These are phyloP conservation scores for Chaetomium strumarium DNA, from an alignment of 2,329 filamentous ascomycete genomes.

Conservation along the genomic window DNA sequence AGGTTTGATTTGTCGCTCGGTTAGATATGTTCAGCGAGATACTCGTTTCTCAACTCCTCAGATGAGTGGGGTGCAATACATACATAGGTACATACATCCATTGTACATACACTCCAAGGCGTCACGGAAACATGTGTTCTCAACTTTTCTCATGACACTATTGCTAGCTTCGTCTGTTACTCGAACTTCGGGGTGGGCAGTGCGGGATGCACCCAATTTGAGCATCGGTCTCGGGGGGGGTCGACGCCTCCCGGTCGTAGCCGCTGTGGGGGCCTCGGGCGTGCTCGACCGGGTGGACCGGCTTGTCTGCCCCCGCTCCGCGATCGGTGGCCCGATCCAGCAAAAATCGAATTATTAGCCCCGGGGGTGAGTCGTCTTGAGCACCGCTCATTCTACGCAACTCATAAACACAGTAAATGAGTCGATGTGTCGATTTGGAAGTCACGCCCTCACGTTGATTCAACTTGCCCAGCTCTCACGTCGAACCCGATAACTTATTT, in stretches of 20 bases:
- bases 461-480: not conserved
- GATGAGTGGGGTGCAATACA: too few species aligned
- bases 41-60: too few species aligned
- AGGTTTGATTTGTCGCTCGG: too few species aligned
- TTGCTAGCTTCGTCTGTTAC: too few species aligned
- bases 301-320: slow-evolving; percentile 13
- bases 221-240: not conserved
- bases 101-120: too few species aligned
- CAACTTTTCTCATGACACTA: too few species aligned
- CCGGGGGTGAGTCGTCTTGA: not conserved
- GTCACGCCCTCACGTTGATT: too few species aligned
- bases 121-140: too few species aligned
- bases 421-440: too few species aligned
- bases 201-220: not conserved
- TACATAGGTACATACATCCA: too few species aligned
- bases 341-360: slow-evolving; percentile 8
- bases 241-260: not conserved
- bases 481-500: not conserved
- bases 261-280: slow-evolving; percentile 9
- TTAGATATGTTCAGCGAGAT: too few species aligned
- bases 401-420: not conserved
- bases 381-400: not conserved
- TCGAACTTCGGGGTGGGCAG: not conserved
- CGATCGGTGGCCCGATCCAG: slow-evolving; percentile 14
- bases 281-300: slow-evolving; percentile 1